Percentiles rank a stretch among this genome's conserved stretches.
These are phyloP conservation scores for Vararia minispora DNA, from an alignment of 768 basidiomycete genomes.

Conservation along the genomic window DNA sequence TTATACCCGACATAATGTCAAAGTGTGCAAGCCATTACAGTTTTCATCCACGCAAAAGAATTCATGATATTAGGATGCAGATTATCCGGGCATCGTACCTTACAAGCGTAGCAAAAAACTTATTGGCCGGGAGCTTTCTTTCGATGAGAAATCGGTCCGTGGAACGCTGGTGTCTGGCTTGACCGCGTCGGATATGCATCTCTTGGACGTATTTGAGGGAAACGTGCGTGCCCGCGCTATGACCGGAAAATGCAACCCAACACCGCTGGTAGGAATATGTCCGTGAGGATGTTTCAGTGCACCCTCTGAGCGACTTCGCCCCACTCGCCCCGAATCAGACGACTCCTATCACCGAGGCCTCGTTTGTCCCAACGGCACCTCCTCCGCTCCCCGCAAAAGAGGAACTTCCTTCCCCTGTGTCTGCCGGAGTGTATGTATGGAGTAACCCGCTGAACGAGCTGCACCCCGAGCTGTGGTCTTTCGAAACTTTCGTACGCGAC, in stretches of 20 bases:
- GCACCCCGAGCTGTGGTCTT: slow-evolving; percentile 62
- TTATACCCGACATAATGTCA: slow-evolving; percentile 73
- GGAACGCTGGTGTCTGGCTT: slow-evolving; percentile 76
- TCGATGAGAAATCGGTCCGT: slow-evolving; percentile 59
- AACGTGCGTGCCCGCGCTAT: slow-evolving; percentile 32
- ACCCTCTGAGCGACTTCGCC: slow-evolving; percentile 38
- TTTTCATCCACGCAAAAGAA: background rate
- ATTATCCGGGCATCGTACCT: slow-evolving; percentile 80
- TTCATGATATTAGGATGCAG: slow-evolving; percentile 32
- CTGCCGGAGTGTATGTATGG: slow-evolving; percentile 74
- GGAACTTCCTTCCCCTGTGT: slow-evolving; percentile 25
- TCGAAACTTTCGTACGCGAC: slow-evolving; percentile 65
- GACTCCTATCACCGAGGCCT: slow-evolving; percentile 17
- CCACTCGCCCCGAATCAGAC: slow-evolving; percentile 17
- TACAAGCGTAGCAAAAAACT: slow-evolving; percentile 32
- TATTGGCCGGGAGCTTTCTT: slow-evolving; percentile 30
- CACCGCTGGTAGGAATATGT: slow-evolving; percentile 55
- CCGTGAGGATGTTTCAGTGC: slow-evolving; percentile 39
- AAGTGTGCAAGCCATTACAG: slow-evolving; percentile 25
- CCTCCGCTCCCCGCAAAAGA: slow-evolving; percentile 27
- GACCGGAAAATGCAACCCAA: background rate
- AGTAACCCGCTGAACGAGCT: slow-evolving; percentile 29
- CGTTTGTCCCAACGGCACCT: slow-evolving; percentile 28
- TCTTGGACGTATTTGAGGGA: slow-evolving; percentile 79
- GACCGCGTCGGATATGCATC: slow-evolving; percentile 45